These are phyloP conservation scores for Sphenostylis stenocarpa DNA, from an alignment of 306 rosid genomes.

Conservation along the genomic window DNA sequence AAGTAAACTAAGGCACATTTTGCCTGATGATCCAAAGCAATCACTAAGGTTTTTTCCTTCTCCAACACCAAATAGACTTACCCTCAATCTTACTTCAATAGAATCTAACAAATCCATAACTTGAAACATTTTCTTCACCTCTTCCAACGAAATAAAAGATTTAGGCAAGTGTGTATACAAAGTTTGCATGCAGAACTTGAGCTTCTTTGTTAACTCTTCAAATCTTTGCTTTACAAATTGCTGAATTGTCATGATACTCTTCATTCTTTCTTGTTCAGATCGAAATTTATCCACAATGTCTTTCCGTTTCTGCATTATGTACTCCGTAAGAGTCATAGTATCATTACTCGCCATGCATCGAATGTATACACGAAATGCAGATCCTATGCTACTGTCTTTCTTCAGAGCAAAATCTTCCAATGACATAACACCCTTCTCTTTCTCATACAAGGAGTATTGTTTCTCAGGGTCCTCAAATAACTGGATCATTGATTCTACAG, in stretches of 20 bases:
- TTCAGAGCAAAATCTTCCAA: neutral
- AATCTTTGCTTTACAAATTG: slow-evolving; percentile 39
- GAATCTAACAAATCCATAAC: slow-evolving; percentile 2
- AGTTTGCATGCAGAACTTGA: slow-evolving; percentile 12
- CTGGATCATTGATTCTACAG: slow-evolving; percentile 12
- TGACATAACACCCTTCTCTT: neutral
- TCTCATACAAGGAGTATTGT: neutral
- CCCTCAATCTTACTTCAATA: neutral
- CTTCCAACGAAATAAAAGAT: slow-evolving; percentile 31
- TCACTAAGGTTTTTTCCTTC: neutral
- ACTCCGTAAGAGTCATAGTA: slow-evolving; percentile 32
- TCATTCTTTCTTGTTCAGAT: neutral
- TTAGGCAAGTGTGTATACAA: slow-evolving; percentile 54
- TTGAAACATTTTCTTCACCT: slow-evolving; percentile 9
- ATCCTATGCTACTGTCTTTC: neutral
- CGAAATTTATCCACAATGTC: neutral
- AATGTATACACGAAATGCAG: neutral
- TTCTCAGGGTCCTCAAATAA: slow-evolving; percentile 26
- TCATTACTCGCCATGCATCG: no score
- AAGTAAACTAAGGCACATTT: neutral
- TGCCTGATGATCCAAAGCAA: neutral
- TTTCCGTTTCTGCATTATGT: neutral
- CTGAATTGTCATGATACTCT: neutral
- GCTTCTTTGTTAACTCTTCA: neutral
- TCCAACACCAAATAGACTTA: neutral